A percentile compares a stretch with the other conserved stretches of the same genome.
Conservation (phyloP, 495 filamentous ascomycete species). For the Annulohypoxylon stygium region DNA sequence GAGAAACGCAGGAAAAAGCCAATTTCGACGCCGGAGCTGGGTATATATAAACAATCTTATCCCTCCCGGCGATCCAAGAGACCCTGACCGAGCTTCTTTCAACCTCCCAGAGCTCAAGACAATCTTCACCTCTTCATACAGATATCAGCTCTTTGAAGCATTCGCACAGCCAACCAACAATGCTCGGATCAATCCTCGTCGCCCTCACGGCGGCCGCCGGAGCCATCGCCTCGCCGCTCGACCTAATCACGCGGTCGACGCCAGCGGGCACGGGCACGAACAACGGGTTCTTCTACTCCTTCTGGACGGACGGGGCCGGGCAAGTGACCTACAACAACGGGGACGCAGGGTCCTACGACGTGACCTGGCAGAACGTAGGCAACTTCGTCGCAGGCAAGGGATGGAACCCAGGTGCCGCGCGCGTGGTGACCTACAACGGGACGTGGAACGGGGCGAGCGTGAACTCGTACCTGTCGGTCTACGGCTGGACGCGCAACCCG, state of each 20-base stretch:
- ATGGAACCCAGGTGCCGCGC: constrained; percentile 67
- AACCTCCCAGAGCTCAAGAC: constrained; percentile 19
- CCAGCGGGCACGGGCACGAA: constrained; percentile 61
- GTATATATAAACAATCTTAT: constrained; percentile 36
- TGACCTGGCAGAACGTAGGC: constrained; percentile 69
- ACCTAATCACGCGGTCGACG: constrained; percentile 49
- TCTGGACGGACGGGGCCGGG: constrained; percentile 72
- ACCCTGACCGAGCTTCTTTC: constrained; percentile 20
- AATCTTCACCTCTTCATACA: background rate
- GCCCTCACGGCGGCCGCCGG: constrained; percentile 53
- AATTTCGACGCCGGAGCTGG: constrained; percentile 3
- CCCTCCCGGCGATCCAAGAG: constrained; percentile 32
- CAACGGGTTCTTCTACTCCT: constrained; percentile 74
- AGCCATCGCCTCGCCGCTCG: constrained; percentile 58
- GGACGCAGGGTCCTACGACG: constrained; percentile 66
- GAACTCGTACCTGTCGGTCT: constrained; percentile 68
- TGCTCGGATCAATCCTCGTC: constrained; percentile 55
- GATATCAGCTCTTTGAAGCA: constrained; percentile 8
- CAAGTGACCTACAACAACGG: constrained; percentile 71
- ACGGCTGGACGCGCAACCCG: constrained; percentile 70
- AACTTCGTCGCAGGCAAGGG: constrained; percentile 77
- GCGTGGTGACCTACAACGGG: constrained; percentile 60
- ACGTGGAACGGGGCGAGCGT: constrained; percentile 63
- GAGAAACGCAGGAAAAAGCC: background rate
- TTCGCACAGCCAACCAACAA: background rate